Base-by-base conservation (phyloP, 768 basidiomycete species). In the Collybia mongolica region DNA sequence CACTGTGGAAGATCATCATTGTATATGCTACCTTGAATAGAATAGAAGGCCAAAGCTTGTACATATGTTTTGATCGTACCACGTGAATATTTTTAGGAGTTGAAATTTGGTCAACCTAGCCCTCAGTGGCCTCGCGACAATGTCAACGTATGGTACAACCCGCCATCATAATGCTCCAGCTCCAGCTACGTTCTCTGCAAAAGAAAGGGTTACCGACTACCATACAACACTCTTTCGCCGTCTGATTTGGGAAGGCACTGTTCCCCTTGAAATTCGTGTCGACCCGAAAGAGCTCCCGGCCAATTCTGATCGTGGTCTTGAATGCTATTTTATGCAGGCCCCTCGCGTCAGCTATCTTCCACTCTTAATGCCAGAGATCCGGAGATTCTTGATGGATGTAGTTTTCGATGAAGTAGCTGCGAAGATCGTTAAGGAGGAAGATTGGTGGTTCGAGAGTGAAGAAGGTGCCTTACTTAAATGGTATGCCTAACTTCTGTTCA, bases 381-480 rank as follows among this genome's bases (percentile, higher is more conserved):
- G 87, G 51, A 80, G 85, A 58, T 93, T 93, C 68, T 77, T 98
- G 54, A 85, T 90, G 75, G 91, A 97, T 56, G 84, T 98, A 48
- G 90, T 95, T 11, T 87, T 98, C 60, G 93, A 97, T 62, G 93
- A 96, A 60, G 77, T 81, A 29, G 85, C 87, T 24, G 83, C 84
- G 4, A 85, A 84, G 53, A 60, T 76, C 8, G 69, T 95, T 52
- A 89, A 88, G 62, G 91, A 94, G 56, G 89, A 91, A 50, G 90
- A 95, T 46, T 93, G 96, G 90, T 98, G 96, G 97, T 97, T 99
- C 66, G 93, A 97, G 69, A 88, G 85, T 54, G 88, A 90, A 46
- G 88, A 84, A 56, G 90, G 91, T 24, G 81, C 77, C 5, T 63
- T 90, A 43, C 76, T 95, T 59, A 92, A 93, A 71, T 98, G 96